Evolutionary conservation across 2,329 filamentous ascomycete species (phyloP), one percentile per base, ranked within the genome.

Genomic region (Capronia epimyces): DNA sequence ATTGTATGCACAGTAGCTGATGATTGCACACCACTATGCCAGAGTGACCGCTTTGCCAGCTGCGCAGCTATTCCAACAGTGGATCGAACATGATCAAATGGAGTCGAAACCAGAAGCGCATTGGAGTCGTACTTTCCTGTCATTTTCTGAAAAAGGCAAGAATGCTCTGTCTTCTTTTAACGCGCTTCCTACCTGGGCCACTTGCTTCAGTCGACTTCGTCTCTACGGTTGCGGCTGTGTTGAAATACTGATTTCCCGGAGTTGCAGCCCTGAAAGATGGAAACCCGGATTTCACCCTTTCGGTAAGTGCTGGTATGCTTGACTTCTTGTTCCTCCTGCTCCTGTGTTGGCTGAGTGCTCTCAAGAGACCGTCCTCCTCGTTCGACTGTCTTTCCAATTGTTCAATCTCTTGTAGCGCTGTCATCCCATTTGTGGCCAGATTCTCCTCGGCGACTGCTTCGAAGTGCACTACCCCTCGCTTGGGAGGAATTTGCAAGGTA

Each of bases 401-500:
- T 46, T 86, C 80, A 40, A 88, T 80, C 60, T 87, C 81, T 10
- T 81, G 80, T 15, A 80, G 74, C 13, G 87, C 71, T 0, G 87
- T 95, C 57, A 74, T 82, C 9, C 87, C 84, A 46, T 83, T 83
- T 46, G 76, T 82, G 0, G 85, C 88, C 13, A 87, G 69, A 56
- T 85, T 84, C 49, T 88, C 84, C 61, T 91, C 87, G 0, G 77
- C 66, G 3, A 88, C 78, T 1, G 84, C 71, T 5, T 82, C 69
- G 62, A 91, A 95, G 27, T 83, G 81, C 49, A 95, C 69, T 27
- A 89, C 75, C 1, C 89, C 89, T 32, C 87, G 78, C 1, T 79
- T 73, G 0, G 82, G 67, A 0, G 75, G 62, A 2, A 95, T 86
- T 1, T 80, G 78, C 0, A 95, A 73, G 0, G 82, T 75, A 20